Evolutionary conservation across 345 rosid species (phyloP).

Genomic region (Psidium guajava): DNA sequence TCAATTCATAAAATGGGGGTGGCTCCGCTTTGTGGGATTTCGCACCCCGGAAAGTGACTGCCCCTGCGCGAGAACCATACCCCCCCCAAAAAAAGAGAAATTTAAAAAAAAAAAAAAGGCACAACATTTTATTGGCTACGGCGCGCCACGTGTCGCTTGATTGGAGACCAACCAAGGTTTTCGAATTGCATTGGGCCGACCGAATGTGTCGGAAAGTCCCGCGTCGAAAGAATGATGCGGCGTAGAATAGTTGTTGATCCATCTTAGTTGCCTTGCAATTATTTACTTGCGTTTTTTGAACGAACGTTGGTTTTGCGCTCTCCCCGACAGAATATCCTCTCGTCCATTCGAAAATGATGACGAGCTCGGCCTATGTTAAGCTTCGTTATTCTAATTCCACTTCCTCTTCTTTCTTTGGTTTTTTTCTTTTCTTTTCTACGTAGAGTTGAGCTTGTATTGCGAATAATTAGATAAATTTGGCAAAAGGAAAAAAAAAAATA

Average conservation of each 20-base stretch:
- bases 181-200: not conserved
- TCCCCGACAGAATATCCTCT: not conserved
- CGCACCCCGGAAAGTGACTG: not conserved
- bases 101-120: accelerated
- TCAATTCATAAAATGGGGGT: not conserved
- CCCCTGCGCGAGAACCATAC: not conserved
- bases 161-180: not conserved
- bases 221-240: too few relatives aligned
- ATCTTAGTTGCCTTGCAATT: too few relatives aligned
- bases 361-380: too few relatives aligned
- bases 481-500: not conserved
- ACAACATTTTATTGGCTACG: not conserved
- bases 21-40: not conserved
- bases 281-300: too few relatives aligned
- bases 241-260: not conserved
- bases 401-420: too few relatives aligned
- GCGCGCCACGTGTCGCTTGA: not conserved
- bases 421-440: too few relatives aligned
- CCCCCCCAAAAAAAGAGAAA: not conserved
- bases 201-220: not conserved
- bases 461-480: not conserved
- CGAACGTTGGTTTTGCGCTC: too few relatives aligned
- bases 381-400: too few relatives aligned
- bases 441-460: not conserved
- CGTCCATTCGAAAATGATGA: too few relatives aligned